These are phyloP conservation scores for Venturiaceae sp. DNA, from an alignment of 2,329 filamentous ascomycete genomes.

Conservation along the genomic window DNA sequence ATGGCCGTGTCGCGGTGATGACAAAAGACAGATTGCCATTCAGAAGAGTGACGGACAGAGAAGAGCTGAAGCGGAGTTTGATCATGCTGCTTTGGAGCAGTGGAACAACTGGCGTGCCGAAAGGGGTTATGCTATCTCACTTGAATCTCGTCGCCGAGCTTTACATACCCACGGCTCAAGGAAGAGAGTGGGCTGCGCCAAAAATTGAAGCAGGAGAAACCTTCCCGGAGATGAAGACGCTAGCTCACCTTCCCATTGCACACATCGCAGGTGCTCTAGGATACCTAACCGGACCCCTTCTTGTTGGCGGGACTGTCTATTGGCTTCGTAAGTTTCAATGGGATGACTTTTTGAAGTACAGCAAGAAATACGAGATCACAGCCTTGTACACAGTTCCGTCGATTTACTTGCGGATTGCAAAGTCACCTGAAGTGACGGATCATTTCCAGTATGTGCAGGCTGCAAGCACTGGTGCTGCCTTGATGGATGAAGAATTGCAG, in stretches of 20 bases:
- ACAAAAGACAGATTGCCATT: conserved; percentile 6
- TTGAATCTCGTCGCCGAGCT: conserved; percentile 32
- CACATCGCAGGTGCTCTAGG: conserved; percentile 39
- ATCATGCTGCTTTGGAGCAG: conserved; percentile 36
- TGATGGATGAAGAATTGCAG: conserved; percentile 46
- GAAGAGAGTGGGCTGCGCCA: conserved; percentile 12
- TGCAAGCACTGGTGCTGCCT: conserved; percentile 45
- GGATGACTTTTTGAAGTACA: conserved; percentile 42
- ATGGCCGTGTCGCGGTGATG: conserved; percentile 17
- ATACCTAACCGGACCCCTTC: conserved; percentile 34
- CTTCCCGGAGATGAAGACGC: conserved; percentile 14
- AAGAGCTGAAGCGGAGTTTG: conserved; percentile 35
- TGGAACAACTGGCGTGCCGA: conserved; percentile 38
- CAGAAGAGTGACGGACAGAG: conserved; percentile 36
- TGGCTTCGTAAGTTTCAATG: conserved; percentile 56
- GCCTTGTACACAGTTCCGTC: conserved; percentile 51
- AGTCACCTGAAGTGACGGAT: conserved; percentile 43
- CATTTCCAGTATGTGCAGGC: conserved; percentile 42
- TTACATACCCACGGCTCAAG: conserved; percentile 22
- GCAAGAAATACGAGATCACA: conserved; percentile 40
- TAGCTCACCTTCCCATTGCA: conserved; percentile 36
- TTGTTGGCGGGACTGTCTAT: conserved; percentile 33
- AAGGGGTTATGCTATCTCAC: conserved; percentile 35
- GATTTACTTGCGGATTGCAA: conserved; percentile 50
- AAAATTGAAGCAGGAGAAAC: conserved; percentile 8